phyloP scores from a whole-genome alignment of 768 basidiomycete genomes.

The Agrocybe praecox region DNA sequence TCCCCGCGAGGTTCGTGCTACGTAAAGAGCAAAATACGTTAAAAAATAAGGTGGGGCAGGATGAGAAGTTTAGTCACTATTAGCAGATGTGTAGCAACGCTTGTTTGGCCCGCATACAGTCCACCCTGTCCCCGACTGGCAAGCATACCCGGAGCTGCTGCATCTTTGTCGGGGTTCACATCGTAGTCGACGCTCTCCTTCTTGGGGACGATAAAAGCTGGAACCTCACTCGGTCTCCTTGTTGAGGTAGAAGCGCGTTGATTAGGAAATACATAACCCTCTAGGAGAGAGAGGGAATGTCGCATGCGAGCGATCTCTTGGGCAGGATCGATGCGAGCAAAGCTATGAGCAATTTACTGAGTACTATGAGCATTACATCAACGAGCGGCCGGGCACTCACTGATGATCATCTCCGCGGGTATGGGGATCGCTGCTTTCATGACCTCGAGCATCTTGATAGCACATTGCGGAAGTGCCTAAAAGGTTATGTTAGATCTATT shows the following conservation, averaged over 20 bases:
- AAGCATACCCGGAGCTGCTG: slow-evolving; percentile 63
- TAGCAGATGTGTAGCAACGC: slow-evolving; percentile 68
- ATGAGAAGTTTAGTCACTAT: slow-evolving; percentile 42
- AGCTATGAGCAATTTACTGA: slow-evolving; percentile 29
- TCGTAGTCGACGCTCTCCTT: slow-evolving; percentile 55
- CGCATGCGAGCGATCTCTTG: slow-evolving; percentile 70
- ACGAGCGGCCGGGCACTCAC: slow-evolving; percentile 37
- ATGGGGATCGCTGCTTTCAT: slow-evolving; percentile 53
- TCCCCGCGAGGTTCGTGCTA: slow-evolving; percentile 45
- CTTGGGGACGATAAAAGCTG: slow-evolving; percentile 45
- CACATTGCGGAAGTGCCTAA: slow-evolving; percentile 79
- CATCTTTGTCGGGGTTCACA: slow-evolving; percentile 41
- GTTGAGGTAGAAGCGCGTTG: slow-evolving; percentile 35
- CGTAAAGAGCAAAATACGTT: slow-evolving; percentile 12
- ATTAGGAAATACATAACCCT: slow-evolving; percentile 56
- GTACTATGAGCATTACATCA: slow-evolving; percentile 14
- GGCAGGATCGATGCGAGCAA: slow-evolving; percentile 59
- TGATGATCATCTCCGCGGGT: slow-evolving; percentile 64
- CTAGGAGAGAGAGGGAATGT: slow-evolving; percentile 68
- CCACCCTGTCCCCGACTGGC: slow-evolving; percentile 68
- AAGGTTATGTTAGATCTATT: slow-evolving; percentile 22
- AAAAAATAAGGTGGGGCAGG: slow-evolving; percentile 13
- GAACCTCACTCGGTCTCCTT: slow-evolving; percentile 38
- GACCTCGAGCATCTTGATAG: slow-evolving; percentile 74
- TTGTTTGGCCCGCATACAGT: slow-evolving; percentile 80